Conservation (phyloP, 495 filamentous ascomycete species). For the Penicillium soppii region DNA sequence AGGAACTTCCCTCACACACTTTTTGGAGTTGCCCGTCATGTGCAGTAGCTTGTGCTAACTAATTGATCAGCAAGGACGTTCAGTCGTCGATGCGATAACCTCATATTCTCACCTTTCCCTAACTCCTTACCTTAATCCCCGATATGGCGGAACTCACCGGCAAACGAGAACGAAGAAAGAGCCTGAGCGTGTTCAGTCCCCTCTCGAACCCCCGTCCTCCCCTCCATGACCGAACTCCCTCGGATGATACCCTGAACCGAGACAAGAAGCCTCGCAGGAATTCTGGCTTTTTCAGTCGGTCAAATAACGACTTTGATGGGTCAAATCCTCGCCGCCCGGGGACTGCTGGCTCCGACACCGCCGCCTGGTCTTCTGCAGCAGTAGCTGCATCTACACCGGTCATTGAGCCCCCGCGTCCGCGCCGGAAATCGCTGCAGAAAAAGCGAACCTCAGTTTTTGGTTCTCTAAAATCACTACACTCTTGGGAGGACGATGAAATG, state of each 20-base stretch:
- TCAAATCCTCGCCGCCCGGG: slow-evolving; percentile 31
- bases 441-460: slow-evolving; percentile 56
- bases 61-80: slow-evolving; percentile 31
- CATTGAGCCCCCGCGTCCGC: slow-evolving; percentile 31
- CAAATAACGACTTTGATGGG: slow-evolving; percentile 17
- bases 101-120: slow-evolving; percentile 12
- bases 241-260: slow-evolving; percentile 34
- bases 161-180: slow-evolving; percentile 48
- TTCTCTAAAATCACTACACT: slow-evolving; percentile 53
- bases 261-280: slow-evolving; percentile 44
- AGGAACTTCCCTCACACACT: slow-evolving; percentile 13
- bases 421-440: slow-evolving; percentile 48
- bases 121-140: neutral
- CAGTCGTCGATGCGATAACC: slow-evolving; percentile 36
- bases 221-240: slow-evolving; percentile 37
- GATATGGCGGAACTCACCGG: slow-evolving; percentile 41
- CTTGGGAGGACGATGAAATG: slow-evolving; percentile 50
- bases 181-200: slow-evolving; percentile 40
- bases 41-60: slow-evolving; percentile 12
- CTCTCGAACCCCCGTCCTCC: slow-evolving; percentile 23
- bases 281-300: slow-evolving; percentile 44
- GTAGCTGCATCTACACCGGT: slow-evolving; percentile 22
- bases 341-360: slow-evolving; percentile 28
- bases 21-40: slow-evolving; percentile 5
- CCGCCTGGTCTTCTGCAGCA: slow-evolving; percentile 20